phyloP scores from a whole-genome alignment of 345 rosid genomes.

The Salix dunnii region DNA sequence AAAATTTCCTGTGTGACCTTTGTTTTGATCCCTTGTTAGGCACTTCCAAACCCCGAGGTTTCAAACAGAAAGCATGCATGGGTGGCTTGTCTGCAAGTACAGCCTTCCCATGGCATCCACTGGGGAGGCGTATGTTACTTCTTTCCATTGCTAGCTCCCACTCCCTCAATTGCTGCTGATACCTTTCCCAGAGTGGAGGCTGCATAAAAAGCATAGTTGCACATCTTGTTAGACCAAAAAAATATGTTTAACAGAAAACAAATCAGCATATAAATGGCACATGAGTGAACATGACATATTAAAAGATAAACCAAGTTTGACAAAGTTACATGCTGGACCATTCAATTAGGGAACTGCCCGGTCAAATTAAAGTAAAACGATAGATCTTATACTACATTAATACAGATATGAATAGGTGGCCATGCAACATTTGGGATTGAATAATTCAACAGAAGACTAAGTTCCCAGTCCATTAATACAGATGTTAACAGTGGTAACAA shows the following conservation, averaged over 20 bases:
- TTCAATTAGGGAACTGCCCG: not conserved
- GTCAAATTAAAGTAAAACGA: not conserved
- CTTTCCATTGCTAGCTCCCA: slow-evolving; percentile 70
- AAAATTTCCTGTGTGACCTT: slow-evolving; percentile 66
- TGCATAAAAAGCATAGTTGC: slow-evolving; percentile 28
- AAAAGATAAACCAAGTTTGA: not conserved
- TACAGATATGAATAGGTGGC: not conserved
- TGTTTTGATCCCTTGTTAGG: slow-evolving; percentile 88
- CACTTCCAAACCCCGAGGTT: slow-evolving; percentile 92
- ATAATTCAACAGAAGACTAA: too few relatives aligned
- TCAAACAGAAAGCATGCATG: slow-evolving; percentile 95
- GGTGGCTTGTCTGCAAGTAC: slow-evolving; percentile 64
- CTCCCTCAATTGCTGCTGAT: slow-evolving; percentile 70
- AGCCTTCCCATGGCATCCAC: slow-evolving; percentile 51
- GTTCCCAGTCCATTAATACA: not conserved
- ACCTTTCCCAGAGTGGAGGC: slow-evolving; percentile 93
- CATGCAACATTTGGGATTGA: not conserved
- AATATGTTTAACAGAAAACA: not conserved
- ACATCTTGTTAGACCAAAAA: not conserved
- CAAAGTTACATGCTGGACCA: not conserved
- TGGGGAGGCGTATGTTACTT: slow-evolving; percentile 30
- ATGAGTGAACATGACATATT: not conserved
- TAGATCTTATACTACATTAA: not conserved
- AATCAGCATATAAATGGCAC: not conserved
- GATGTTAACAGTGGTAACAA: not conserved